Conservation (phyloP, 2,329 filamentous ascomycete genomes). For the Aspergillus neotritici region DNA sequence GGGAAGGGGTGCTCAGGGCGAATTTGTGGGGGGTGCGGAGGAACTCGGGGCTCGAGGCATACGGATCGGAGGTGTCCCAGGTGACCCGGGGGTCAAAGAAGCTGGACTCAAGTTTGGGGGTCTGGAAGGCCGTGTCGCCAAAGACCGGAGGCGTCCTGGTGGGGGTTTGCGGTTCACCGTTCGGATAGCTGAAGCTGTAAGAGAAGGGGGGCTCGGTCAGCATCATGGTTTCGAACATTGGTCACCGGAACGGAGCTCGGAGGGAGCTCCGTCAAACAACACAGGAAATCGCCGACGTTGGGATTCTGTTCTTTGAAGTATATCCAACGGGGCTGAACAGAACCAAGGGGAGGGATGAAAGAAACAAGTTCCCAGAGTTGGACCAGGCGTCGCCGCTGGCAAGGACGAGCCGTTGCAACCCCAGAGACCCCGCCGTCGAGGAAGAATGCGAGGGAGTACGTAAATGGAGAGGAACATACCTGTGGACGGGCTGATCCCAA, state of each 20-base stretch:
- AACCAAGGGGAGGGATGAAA: slow-evolving; percentile 2
- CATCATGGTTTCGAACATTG: slow-evolving; percentile 20
- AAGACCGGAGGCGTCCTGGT: slow-evolving; percentile 41
- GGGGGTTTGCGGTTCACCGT: slow-evolving; percentile 44
- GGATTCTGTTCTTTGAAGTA: too few species aligned
- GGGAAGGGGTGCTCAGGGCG: slow-evolving; percentile 30
- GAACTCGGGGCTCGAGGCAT: slow-evolving; percentile 44
- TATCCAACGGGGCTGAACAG: too few species aligned
- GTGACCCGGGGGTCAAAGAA: slow-evolving; percentile 44
- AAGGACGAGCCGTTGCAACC: slow-evolving; percentile 1
- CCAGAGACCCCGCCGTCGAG: slow-evolving; percentile 9
- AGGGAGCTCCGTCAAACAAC: slow-evolving; percentile 8
- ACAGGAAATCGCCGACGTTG: not conserved
- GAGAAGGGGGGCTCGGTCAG: slow-evolving; percentile 29
- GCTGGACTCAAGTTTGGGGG: slow-evolving; percentile 44
- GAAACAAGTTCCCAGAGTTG: not conserved
- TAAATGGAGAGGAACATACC: slow-evolving; percentile 28
- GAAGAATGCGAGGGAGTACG: slow-evolving; percentile 3
- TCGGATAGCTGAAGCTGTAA: slow-evolving; percentile 43
- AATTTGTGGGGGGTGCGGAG: slow-evolving; percentile 40
- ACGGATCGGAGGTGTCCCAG: slow-evolving; percentile 44
- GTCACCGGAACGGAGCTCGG: slow-evolving; percentile 4
- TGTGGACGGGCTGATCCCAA: slow-evolving; percentile 44
- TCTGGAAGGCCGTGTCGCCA: slow-evolving; percentile 38
- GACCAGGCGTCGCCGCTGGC: not conserved